Percentiles rank a stretch among this genome's conserved stretches.
These are phyloP conservation scores for Ganoderma meredithae DNA, from an alignment of 1,284 basidiomycete genomes.

Conservation along the genomic window DNA sequence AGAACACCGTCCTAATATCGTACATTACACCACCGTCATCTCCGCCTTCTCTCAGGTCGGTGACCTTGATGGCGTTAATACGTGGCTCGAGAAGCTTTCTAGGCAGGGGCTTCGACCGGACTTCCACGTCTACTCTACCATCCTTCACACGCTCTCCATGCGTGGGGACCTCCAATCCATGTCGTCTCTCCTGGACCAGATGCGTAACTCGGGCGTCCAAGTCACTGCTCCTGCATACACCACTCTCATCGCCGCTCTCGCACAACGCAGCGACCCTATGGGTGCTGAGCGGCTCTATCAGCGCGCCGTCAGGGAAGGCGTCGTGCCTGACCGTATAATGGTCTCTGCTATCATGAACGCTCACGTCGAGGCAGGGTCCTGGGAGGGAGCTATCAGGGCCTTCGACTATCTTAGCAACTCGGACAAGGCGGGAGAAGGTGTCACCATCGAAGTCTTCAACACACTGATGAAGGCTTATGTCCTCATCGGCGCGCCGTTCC, in stretches of 20 bases:
- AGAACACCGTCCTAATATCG: constrained; percentile 48
- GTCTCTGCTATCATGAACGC: constrained; percentile 84
- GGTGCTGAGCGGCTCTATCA: constrained; percentile 76
- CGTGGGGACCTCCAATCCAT: constrained; percentile 65
- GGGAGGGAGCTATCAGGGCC: constrained; percentile 74
- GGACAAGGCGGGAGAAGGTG: constrained; percentile 44
- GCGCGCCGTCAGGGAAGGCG: constrained; percentile 65
- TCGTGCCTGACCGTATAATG: constrained; percentile 71
- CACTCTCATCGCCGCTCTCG: constrained; percentile 74
- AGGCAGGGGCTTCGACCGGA: constrained; percentile 59
- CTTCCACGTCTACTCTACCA: constrained; percentile 62
- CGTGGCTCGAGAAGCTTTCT: constrained; percentile 65
- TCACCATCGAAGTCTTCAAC: constrained; percentile 73
- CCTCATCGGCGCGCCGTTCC: constrained; percentile 80
- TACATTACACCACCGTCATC: constrained; percentile 66
- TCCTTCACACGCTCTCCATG: constrained; percentile 68
- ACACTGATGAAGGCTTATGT: constrained; percentile 89
- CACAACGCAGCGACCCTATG: constrained; percentile 68
- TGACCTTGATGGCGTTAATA: constrained; percentile 59
- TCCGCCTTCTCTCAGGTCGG: constrained; percentile 59
- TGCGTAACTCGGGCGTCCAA: constrained; percentile 58
- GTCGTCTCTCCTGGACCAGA: constrained; percentile 66
- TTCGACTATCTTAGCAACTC: constrained; percentile 73
- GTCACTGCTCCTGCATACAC: constrained; percentile 72
- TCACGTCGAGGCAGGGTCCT: constrained; percentile 84